Evolutionary conservation across 441 rosid species (phyloP).

Genomic region (Bruguiera hainesii): DNA sequence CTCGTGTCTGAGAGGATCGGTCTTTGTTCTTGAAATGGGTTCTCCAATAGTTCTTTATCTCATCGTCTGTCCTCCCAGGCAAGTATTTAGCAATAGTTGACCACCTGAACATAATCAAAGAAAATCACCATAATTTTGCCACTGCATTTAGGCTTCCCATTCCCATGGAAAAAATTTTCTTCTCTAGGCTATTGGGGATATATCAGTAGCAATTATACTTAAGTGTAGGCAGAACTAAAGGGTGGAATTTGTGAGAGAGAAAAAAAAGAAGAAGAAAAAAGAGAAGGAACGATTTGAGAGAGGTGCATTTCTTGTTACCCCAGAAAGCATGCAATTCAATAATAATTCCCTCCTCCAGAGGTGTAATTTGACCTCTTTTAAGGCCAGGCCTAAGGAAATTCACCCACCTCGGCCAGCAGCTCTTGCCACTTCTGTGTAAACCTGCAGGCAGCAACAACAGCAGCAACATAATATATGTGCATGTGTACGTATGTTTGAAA

Average conservation of each 20-base stretch:
- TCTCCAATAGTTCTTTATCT: conserved; percentile 70
- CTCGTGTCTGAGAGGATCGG: conserved; percentile 33
- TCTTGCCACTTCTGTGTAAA: conserved; percentile 72
- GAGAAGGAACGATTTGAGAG: not conserved
- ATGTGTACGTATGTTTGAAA: not conserved
- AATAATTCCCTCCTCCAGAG: conserved; percentile 82
- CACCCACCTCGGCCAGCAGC: conserved; percentile 88
- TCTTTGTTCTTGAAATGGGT: conserved; percentile 40
- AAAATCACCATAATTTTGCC: not conserved
- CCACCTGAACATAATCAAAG: conserved; percentile 31
- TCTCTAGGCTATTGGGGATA: not conserved
- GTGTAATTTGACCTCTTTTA: conserved; percentile 69
- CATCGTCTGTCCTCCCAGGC: conserved; percentile 54
- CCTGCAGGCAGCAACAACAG: conserved; percentile 32
- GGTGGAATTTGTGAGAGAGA: not conserved
- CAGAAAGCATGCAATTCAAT: conserved; percentile 74
- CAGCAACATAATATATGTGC: not conserved
- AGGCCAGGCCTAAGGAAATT: conserved; percentile 83
- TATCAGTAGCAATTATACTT: not conserved
- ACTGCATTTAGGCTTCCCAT: too few relatives aligned
- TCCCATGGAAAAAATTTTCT: too few relatives aligned
- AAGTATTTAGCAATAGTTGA: conserved; percentile 55
- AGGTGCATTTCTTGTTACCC: conserved; percentile 71
- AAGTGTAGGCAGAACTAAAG: not conserved
- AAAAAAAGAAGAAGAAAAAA: too few relatives aligned